phyloP scores from a whole-genome alignment of 768 basidiomycete species.

The Hysterangium stoloniferum region DNA sequence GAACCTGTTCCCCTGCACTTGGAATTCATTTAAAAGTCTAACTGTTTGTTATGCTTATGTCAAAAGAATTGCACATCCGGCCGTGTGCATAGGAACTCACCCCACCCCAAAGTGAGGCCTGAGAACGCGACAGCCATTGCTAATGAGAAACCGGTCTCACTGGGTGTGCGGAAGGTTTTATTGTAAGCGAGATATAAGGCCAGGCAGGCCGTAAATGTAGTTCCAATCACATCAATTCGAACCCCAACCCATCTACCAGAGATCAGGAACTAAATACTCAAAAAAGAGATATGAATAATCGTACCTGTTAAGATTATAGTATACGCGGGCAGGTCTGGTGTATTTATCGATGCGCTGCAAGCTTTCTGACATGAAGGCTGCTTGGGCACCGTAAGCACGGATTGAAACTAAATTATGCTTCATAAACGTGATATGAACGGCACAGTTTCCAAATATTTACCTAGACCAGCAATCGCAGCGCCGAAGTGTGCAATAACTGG shows the following conservation, averaged over 20 bases:
- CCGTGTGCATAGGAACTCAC: slow-evolving; percentile 8
- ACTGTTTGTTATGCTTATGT: not conserved
- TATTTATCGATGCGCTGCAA: slow-evolving; percentile 27
- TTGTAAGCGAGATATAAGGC: slow-evolving; percentile 18
- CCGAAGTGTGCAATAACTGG: slow-evolving; percentile 30
- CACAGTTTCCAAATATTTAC: not conserved
- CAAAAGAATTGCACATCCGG: not conserved
- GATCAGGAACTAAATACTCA: not conserved
- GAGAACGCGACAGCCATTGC: slow-evolving; percentile 13
- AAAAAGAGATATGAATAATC: not conserved
- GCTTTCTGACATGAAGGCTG: slow-evolving; percentile 20
- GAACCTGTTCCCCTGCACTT: slow-evolving; percentile 17
- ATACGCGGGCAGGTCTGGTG: slow-evolving; percentile 14
- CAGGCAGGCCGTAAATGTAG: slow-evolving; percentile 25
- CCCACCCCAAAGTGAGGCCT: slow-evolving; percentile 17
- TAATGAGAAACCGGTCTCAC: slow-evolving; percentile 18
- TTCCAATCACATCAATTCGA: slow-evolving; percentile 32
- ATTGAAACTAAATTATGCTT: slow-evolving; percentile 26
- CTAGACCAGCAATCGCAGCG: slow-evolving; percentile 26
- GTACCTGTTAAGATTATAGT: slow-evolving; percentile 24
- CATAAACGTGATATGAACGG: no score
- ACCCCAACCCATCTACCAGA: slow-evolving; percentile 15
- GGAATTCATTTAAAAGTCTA: not conserved
- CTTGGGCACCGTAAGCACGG: slow-evolving; percentile 31
- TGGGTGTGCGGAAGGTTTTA: not conserved